phyloP scores from a whole-genome alignment of 345 rosid species.

The Hibiscus mutabilis region DNA sequence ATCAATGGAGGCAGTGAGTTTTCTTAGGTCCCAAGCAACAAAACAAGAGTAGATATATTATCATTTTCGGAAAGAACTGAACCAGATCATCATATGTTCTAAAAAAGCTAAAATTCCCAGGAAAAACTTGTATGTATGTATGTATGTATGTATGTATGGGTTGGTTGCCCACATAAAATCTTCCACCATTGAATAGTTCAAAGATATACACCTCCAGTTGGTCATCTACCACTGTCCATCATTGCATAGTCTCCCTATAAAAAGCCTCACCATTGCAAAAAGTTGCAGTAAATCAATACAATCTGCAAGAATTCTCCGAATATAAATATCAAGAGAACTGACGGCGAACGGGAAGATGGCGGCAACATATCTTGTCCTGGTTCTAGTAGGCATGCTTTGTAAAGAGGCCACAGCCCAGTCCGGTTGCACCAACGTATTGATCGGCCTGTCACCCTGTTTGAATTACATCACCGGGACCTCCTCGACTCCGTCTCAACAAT shows the following conservation, averaged over 20 bases:
- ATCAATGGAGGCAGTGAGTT: background rate
- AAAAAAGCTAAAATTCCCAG: background rate
- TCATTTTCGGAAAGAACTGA: background rate
- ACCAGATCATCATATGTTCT: background rate
- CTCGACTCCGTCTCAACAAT: slow-evolving; percentile 54
- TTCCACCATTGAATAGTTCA: background rate
- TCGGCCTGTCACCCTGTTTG: slow-evolving; percentile 69
- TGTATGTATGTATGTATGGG: background rate
- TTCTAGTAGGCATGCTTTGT: slow-evolving; percentile 28
- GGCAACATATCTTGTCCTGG: slow-evolving; percentile 23
- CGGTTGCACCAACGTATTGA: slow-evolving; percentile 44
- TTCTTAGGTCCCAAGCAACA: slow-evolving; percentile 3
- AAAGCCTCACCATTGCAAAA: slow-evolving; percentile 11
- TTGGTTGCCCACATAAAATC: slow-evolving; percentile 28
- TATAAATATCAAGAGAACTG: no score
- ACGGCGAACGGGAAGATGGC: slow-evolving; percentile 28
- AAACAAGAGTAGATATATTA: background rate
- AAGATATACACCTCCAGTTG: slow-evolving; percentile 18
- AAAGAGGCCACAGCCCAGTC: slow-evolving; percentile 46
- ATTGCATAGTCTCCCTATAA: slow-evolving; percentile 18
- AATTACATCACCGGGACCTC: slow-evolving; percentile 57
- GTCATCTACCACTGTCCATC: slow-evolving; percentile 29
- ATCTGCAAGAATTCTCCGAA: background rate
- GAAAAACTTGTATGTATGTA: no score
- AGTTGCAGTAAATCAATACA: no score